Base-by-base conservation (phyloP, 768 basidiomycete species). In the Hygrophorus pudorinus region DNA sequence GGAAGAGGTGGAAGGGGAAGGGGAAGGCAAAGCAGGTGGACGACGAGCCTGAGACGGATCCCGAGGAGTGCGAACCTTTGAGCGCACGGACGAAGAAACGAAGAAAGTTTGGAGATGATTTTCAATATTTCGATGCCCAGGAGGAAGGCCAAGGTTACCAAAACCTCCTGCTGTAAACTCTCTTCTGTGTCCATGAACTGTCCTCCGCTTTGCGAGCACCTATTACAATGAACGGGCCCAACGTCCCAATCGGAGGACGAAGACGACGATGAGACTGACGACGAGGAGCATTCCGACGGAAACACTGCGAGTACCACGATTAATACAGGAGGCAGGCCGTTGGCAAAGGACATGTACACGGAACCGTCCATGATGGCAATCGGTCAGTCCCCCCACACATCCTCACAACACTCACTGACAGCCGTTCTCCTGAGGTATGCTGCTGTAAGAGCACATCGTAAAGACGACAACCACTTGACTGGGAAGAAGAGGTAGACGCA, bases 141-240 rank as follows among this genome's bases (percentile, higher is more conserved):
- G n/a, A n/a, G n/a, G n/a, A n/a, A n/a, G n/a, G n/a, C n/a, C n/a
- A n/a, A n/a, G n/a, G n/a, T n/a, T n/a, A n/a, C 45, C 62, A 43
- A 49, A 61, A 13, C 79, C 78, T 29, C 74, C 77, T 31, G 67
- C 79, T 37, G 81, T 82, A 51, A 62, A 67, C 53, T 21, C 27
- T 21, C 16, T 35, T 44, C 51, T 53, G 41, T 38, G 43, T n/a
- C 35, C 35, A 44, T 53, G 18, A 43, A 40, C 45, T 42, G 27
- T 38, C 18, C 74, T 74, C 49, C 60, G 66, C 47, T 67, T 68
- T 45, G 65, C 73, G 17, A 63, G 58, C 42, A 56, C 56, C 24
- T 80, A 81, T 56, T 89, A 86, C 51, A 63, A 64, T 16, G 76
- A 78, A 50, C 65, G 69, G n/a, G n/a, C n/a, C n/a, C n/a, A n/a